Conservation (phyloP, 2,329 filamentous ascomycete genomes). For the Hymenoscyphus infarciens region DNA sequence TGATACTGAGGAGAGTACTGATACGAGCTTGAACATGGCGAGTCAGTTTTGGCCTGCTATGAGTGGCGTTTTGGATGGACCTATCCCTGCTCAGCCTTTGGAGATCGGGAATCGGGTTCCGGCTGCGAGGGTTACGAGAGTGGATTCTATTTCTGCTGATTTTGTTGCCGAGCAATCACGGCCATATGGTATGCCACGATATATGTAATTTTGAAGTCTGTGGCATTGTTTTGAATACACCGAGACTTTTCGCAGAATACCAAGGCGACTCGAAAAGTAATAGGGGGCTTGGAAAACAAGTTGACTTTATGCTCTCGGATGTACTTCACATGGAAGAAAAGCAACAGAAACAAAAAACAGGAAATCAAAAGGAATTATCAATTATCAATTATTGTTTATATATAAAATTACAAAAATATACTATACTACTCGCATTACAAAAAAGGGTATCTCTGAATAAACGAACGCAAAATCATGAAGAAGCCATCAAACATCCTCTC, state of each 20-base stretch:
- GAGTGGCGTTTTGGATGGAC: conserved; percentile 18
- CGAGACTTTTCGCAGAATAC: not conserved
- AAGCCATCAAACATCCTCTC: conserved; percentile 1
- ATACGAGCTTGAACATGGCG: conserved; percentile 5
- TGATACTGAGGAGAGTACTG: conserved; percentile 23
- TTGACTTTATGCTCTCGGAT: too few species aligned
- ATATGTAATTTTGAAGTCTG: not conserved
- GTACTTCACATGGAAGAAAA: too few species aligned
- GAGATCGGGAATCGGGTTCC: conserved; percentile 7
- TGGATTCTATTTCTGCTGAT: not conserved
- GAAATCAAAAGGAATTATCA: too few species aligned
- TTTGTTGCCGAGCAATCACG: not conserved
- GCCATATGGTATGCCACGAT: conserved; percentile 4
- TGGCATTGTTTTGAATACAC: not conserved
- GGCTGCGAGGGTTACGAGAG: not conserved
- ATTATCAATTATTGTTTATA: too few species aligned
- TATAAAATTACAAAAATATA: too few species aligned
- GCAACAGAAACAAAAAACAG: too few species aligned
- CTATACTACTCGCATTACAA: too few species aligned
- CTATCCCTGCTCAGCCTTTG: conserved; percentile 8
- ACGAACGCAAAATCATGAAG: too few species aligned
- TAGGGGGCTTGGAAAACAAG: too few species aligned
- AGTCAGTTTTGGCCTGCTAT: conserved; percentile 21
- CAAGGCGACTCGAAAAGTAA: too few species aligned
- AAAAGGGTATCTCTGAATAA: too few species aligned